Evolutionary conservation across 345 rosid genomes (phyloP).

Genomic region (Gossypium herbaceum): DNA sequence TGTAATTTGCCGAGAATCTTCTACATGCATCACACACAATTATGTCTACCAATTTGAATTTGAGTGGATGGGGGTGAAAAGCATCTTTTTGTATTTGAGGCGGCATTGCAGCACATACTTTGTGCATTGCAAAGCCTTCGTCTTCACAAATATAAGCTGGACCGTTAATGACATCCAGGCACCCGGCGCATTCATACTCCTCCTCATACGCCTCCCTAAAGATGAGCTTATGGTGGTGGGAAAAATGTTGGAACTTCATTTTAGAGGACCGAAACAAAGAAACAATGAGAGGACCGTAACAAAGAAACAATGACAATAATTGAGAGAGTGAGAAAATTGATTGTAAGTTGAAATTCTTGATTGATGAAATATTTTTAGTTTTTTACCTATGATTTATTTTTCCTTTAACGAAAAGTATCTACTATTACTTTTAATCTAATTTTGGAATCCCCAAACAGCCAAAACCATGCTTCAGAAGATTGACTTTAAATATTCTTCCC

Average conservation of each 20-base stretch:
- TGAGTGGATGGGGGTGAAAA: neutral
- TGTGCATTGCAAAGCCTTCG: neutral
- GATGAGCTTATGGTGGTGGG: too few species aligned
- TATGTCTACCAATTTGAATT: accelerated
- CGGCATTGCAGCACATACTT: neutral
- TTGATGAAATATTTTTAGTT: neutral
- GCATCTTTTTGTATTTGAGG: neutral
- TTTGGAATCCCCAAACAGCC: neutral
- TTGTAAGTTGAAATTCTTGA: neutral
- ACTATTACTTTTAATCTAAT: neutral
- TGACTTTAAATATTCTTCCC: neutral
- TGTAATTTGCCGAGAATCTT: accelerated
- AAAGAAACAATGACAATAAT: neutral
- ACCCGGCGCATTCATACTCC: neutral
- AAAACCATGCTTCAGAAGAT: neutral
- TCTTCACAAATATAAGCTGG: neutral
- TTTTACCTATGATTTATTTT: too few species aligned
- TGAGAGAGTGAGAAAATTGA: neutral
- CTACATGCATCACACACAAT: neutral
- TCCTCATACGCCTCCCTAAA: too few species aligned
- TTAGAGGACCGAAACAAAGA: neutral
- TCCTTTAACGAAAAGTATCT: accelerated
- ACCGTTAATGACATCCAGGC: neutral
- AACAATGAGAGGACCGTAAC: neutral
- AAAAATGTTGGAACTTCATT: neutral